Conservation (phyloP, 768 basidiomycete genomes). For the Leucosporidium scottii region DNA sequence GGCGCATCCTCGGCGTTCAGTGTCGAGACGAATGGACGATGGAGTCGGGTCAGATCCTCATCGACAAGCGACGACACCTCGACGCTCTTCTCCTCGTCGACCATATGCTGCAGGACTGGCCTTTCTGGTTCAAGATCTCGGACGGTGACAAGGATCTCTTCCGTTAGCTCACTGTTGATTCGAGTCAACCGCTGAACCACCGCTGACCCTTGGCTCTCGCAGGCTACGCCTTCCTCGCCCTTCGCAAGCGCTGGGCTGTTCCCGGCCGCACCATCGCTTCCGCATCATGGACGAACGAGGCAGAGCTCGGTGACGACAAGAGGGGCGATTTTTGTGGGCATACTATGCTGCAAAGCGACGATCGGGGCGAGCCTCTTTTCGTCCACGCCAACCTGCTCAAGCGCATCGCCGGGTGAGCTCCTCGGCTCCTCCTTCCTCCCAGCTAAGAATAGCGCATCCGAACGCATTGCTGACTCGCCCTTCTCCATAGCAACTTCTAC, state of each 20-base stretch:
- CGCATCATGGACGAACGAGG: conserved; percentile 26
- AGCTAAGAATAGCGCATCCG: too few relatives aligned
- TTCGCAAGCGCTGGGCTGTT: conserved; percentile 48
- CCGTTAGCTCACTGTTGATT: conserved; percentile 21
- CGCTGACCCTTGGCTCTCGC: not conserved
- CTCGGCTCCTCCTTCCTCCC: too few relatives aligned
- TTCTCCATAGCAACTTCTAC: conserved; percentile 20
- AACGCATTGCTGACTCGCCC: not conserved
- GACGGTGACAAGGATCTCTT: conserved; percentile 47
- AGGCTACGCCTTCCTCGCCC: conserved; percentile 44
- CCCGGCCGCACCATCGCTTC: conserved; percentile 46
- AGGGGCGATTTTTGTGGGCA: conserved; percentile 34
- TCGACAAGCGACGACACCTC: conserved; percentile 46
- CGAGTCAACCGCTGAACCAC: not conserved
- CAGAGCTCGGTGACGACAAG: conserved; percentile 41
- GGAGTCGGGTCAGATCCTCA: conserved; percentile 48
- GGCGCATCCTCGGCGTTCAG: conserved; percentile 45
- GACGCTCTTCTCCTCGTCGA: conserved; percentile 42
- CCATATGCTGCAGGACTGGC: conserved; percentile 42
- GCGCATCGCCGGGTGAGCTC: conserved; percentile 33
- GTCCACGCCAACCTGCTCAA: conserved; percentile 47
- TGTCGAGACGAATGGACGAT: conserved; percentile 48
- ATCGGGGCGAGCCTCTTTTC: conserved; percentile 38
- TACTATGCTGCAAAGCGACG: conserved; percentile 45
- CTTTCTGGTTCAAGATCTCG: conserved; percentile 45